These are phyloP conservation scores for Skeletonema menzelii DNA, from an alignment of 108 stramenopile genomes.

Conservation along the genomic window DNA sequence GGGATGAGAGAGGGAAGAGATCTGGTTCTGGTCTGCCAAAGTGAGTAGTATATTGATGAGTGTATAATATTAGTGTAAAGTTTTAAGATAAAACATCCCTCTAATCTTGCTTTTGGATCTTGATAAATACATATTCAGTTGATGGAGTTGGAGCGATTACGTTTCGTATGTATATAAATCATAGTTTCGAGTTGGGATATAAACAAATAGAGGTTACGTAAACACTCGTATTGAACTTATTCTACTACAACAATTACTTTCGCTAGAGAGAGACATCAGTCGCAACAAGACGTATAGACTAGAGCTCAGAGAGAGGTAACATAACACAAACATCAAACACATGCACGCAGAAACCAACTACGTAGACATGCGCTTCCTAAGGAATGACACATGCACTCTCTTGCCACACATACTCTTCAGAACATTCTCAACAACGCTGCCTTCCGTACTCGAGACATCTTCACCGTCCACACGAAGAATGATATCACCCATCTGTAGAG, in stretches of 20 bases:
- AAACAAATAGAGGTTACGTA: too few relatives aligned
- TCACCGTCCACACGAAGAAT: conserved; percentile 26
- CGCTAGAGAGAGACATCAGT: background rate
- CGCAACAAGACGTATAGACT: background rate
- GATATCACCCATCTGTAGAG: conserved; percentile 23
- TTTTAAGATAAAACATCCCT: background rate
- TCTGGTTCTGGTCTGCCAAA: background rate
- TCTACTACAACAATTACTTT: background rate
- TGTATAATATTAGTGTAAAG: background rate
- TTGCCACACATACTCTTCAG: conserved; percentile 10
- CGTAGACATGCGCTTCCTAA: conserved; percentile 13
- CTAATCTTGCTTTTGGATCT: background rate
- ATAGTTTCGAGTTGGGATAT: too few relatives aligned
- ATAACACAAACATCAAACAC: background rate
- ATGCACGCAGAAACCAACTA: background rate
- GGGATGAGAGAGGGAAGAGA: conserved; percentile 10
- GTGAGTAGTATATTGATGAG: background rate
- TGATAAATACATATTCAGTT: background rate
- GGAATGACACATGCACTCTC: conserved; percentile 12
- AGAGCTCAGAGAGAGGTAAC: too few relatives aligned
- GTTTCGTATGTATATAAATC: too few relatives aligned
- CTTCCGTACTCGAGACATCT: conserved; percentile 20
- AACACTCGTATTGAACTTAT: background rate
- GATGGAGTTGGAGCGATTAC: too few relatives aligned
- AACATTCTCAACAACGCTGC: conserved; percentile 1